Conservation (phyloP, 192 early-diverging fungal genomes). For the Spinellus fusiger region DNA sequence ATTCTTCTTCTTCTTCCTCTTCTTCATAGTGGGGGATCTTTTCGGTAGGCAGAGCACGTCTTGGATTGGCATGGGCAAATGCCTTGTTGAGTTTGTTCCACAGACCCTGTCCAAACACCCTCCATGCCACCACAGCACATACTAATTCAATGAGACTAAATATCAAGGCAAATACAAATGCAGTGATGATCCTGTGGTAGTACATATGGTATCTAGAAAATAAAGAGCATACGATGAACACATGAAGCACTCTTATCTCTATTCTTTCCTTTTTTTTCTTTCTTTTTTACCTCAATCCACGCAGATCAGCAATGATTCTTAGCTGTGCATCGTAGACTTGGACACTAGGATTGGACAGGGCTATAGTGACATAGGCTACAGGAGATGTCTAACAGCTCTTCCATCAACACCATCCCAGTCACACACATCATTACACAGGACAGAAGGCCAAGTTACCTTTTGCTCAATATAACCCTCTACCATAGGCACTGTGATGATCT, state of each 20-base stretch:
- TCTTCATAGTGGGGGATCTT: neutral
- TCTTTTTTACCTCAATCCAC: constrained; percentile 42
- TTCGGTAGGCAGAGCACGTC: neutral
- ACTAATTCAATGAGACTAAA: constrained; percentile 44
- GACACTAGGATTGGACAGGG: constrained; percentile 35
- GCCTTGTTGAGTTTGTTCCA: constrained; percentile 11
- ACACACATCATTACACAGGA: neutral
- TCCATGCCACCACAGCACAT: constrained; percentile 46
- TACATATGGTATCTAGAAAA: constrained; percentile 46
- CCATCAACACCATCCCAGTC: neutral
- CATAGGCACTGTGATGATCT: constrained; percentile 12
- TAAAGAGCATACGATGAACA: neutral
- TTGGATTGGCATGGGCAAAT: neutral
- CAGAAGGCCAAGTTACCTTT: constrained; percentile 1
- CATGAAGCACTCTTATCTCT: neutral
- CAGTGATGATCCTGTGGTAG: constrained; percentile 40
- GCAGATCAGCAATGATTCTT: constrained; percentile 48
- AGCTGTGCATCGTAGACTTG: constrained; percentile 47
- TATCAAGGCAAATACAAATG: constrained; percentile 35
- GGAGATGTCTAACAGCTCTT: constrained; percentile 9
- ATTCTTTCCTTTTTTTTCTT: neutral
- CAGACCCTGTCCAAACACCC: constrained; percentile 19
- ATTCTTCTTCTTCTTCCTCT: neutral
- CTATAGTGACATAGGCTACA: constrained; percentile 36
- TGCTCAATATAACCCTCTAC: constrained; percentile 25